Base-by-base conservation (phyloP, 352 stramenopile genomes). In the Peronosclerospora sorghi region DNA sequence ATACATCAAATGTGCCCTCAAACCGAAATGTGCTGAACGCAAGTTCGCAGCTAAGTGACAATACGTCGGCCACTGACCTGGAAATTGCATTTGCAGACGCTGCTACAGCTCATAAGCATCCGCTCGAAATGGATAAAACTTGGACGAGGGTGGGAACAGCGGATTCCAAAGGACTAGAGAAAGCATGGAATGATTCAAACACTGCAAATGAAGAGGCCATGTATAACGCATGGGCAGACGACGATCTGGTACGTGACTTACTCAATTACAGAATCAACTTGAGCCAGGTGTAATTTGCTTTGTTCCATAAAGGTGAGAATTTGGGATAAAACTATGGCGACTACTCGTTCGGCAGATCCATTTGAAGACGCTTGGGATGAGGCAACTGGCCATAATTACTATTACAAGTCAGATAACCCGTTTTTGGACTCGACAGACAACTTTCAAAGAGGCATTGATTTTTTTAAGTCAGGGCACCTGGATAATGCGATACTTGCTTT, bases 401-500 rank as follows among this genome's bases (percentile, higher is more conserved):
- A 65, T 8, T 88, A 84, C 57, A 78, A 87, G 45, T 52, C 65
- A 8, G 73, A 88, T 19, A 92, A 92, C 32, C 74, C 77, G 47
- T 92, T 69, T 38, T 21, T 70, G 40, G 60, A 71, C 19, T 48
- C 68, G 39, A 65, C 68, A 1, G 77, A 86, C 26, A 86, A 84
- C 46, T 92, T 88, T 40, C 59, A 83, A 29, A 68, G 68, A 37
- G 77, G 77, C 9, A 54, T 88, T 12, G 54, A 74, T 42, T 78
- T 96, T 35, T 97, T 97, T 59, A 54, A 89, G 21, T 69, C 83
- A 19, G 95, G 95, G 1, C 77, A 95, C 42, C 59, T 98, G 13
- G 69, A 83, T 38, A 73, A 97, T 23, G 95, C 95, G 14, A 96
- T 97, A 32, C 54, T 94, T 10, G 88, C 81, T 44, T 98, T 98